These are phyloP conservation scores for Candida dajiaensis DNA, from an alignment of 805 yeast species.

Conservation along the genomic window DNA sequence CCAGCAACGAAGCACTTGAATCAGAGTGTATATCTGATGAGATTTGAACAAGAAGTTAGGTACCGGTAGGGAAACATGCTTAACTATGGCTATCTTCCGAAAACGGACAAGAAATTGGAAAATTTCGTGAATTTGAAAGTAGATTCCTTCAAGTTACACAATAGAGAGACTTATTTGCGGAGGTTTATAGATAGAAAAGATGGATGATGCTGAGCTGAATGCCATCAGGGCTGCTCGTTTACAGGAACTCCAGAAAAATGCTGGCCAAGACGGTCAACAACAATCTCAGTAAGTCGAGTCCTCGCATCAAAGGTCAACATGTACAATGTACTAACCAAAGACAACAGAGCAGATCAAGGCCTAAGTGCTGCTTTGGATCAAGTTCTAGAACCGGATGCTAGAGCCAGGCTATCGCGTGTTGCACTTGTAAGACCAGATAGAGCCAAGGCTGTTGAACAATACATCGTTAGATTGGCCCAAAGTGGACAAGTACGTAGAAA, in stretches of 20 bases:
- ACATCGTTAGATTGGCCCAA: constrained; percentile 63
- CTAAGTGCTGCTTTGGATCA: constrained; percentile 44
- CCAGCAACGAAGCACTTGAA: no score
- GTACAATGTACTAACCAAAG: background rate
- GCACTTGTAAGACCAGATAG: constrained; percentile 87
- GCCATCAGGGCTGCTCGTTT: constrained; percentile 93
- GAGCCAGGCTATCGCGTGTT: constrained; percentile 83
- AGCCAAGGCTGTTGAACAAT: constrained; percentile 81
- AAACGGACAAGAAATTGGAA: background rate
- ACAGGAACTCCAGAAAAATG: constrained; percentile 66
- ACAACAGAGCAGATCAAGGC: constrained; percentile 2
- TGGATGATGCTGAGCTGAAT: constrained; percentile 84
- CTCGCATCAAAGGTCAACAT: background rate
- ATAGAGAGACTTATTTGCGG: background rate
- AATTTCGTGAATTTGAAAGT: background rate
- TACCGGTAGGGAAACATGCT: background rate
- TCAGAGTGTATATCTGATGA: no score
- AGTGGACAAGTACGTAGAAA: constrained; percentile 73
- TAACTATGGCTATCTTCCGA: background rate
- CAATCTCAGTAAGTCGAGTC: constrained; percentile 9
- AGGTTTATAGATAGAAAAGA: background rate
- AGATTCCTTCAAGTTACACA: no score
- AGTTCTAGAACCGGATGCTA: constrained; percentile 73
- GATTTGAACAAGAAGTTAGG: background rate
- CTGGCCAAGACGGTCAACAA: constrained; percentile 28